Evolutionary conservation across 192 early-diverging fungal species (phyloP), one percentile per base, ranked within the genome.

Genomic region (Cladochytrium replicatum): DNA sequence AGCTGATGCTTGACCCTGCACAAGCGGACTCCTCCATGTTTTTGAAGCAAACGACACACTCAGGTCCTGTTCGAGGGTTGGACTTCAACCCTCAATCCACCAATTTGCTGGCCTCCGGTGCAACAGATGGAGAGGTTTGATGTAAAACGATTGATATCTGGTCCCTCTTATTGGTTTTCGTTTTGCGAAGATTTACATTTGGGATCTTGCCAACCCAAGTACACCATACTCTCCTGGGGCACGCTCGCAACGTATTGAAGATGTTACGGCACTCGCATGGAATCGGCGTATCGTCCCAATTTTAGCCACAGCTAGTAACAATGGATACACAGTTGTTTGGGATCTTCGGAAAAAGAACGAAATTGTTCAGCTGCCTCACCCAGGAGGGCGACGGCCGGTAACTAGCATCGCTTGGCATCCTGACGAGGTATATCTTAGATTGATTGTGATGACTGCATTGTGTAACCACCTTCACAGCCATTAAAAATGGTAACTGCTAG

Each of bases 241-340:
- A 25, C 69, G 77, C 37, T 89, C 88, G 4, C 60, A 74, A 58
- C 80, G 78, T 29, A 56, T 89, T 13, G 88, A 88, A 21, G 83
- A 80, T 26, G 77, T 90, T 29, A 89, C 87, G 0, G 71, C 72
- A 19, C 60, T 90, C 31, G 63, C 80, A 22, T 90, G 86, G 87
- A 90, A 90, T 55, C 77, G 78, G 51, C 82, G 86, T 48, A 80
- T 86, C 22, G 73, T 77, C 47, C 87, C 88, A 42, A 90, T 90
- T 43, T 66, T 90, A 52, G 88, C 87, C 9, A 87, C 84, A 5
- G 80, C 85, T 13, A 82, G 79, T 30, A 83, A 75, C 22, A 84
- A 83, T 32, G 87, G 88, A 29, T 68, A 84, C 41, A 81, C 87
- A n/a, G 86, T 89, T 25, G 83, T 90, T 7, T 90, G 88, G 88